These are phyloP conservation scores for Akebia trifoliata DNA, from an alignment of 164 flowering plant species.

Conservation along the genomic window DNA sequence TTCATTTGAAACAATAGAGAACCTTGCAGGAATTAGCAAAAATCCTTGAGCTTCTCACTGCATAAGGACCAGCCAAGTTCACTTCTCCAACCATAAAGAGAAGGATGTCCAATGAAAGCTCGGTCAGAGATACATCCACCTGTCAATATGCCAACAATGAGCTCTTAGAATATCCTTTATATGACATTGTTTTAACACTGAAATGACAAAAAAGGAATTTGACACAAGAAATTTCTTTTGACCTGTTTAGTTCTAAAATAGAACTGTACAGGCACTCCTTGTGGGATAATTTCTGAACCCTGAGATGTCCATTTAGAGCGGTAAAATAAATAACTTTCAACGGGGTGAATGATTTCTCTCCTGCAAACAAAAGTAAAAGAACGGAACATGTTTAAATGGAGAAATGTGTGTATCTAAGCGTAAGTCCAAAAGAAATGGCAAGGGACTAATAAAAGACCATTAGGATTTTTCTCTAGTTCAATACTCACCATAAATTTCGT, in stretches of 20 bases:
- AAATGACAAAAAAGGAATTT: slow-evolving; percentile 1
- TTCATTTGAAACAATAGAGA: slow-evolving; percentile 7
- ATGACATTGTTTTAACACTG: neutral
- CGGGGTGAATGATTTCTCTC: slow-evolving; percentile 67
- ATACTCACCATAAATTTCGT: slow-evolving; percentile 55
- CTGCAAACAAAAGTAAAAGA: slow-evolving; percentile 31
- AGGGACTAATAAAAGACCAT: neutral
- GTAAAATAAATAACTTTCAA: slow-evolving; percentile 50
- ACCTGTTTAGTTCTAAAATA: slow-evolving; percentile 63
- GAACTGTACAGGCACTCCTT: slow-evolving; percentile 41
- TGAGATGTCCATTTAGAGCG: slow-evolving; percentile 32
- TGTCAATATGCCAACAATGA: slow-evolving; percentile 27
- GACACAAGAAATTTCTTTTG: neutral
- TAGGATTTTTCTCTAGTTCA: neutral
- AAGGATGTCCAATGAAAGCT: slow-evolving; percentile 78
- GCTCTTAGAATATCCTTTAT: slow-evolving; percentile 3
- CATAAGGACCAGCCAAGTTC: slow-evolving; percentile 83
- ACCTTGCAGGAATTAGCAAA: slow-evolving; percentile 88
- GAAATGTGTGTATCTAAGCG: neutral
- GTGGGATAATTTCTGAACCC: slow-evolving; percentile 23
- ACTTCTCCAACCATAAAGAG: slow-evolving; percentile 69
- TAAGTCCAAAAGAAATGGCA: neutral
- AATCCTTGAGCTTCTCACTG: slow-evolving; percentile 53
- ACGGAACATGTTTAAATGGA: neutral
- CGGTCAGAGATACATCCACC: slow-evolving; percentile 57